Base-by-base conservation (phyloP, 139 green algal species). In the Micromonas commoda region DNA sequence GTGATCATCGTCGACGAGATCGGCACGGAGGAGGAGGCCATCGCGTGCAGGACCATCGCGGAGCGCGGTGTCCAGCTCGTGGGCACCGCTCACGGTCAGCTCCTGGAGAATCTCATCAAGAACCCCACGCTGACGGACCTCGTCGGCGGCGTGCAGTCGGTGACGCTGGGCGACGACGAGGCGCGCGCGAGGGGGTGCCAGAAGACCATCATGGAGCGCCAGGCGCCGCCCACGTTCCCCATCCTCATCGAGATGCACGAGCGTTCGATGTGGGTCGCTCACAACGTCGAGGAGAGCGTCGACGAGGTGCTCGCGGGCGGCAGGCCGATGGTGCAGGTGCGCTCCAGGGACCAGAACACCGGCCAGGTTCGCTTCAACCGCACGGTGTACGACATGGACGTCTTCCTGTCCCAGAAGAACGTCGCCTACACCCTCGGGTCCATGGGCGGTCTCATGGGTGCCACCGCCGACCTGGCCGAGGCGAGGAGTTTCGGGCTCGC, bases 71-170 rank as follows among this genome's bases (percentile, higher is more conserved):
- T 98, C 39, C 87, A 90, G 85, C 89, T 98, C 3, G 89, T 98
- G n/a, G 93, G 86, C 65, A 98, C 94, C 0, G 93, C 94, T 2
- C 94, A 98, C 80, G 94, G 94, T 35, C 94, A 97, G 78, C 71
- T 96, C 67, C 86, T 98, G 51, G 94, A 97, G 83, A 98, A 98
- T 79, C 81, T 98, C 39, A 95, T 98, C 81, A 98, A 98, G 77
- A 97, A 97, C 75, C 87, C 91, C 3, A 95, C 90, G 3, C 82
- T 97, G 37, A 86, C 64, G 57, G 84, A 92, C 63, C 82, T 97
- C 28, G 85, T 82, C 19, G 77, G 68, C 29, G 68, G 69, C 34
- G 19, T 82, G 19, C 32, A 73, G 2, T 70, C 78, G 2, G 77
- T 69, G 32, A 76, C 64, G 57, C 64, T 88, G 2, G 73, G 81